A percentile compares a stretch with the other conserved stretches of the same genome.
These are phyloP conservation scores for Hordeum marinum DNA, from an alignment of 176 grass and related monocot species.

Conservation along the genomic window DNA sequence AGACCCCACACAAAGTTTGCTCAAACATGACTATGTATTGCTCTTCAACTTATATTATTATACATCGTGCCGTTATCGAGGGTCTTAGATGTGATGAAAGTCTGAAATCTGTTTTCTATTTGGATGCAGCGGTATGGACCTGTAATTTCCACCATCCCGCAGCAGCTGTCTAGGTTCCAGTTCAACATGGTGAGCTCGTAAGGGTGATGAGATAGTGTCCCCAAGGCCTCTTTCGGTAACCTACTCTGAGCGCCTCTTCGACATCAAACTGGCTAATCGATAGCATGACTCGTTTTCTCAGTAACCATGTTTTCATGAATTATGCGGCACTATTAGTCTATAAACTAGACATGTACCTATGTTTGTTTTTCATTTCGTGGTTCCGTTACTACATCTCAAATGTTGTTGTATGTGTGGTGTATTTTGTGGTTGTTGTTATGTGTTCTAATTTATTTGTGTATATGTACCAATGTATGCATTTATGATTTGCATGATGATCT, in stretches of 20 bases:
- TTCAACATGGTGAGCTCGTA: slow-evolving; percentile 96
- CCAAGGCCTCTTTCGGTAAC: background rate
- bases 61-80: background rate
- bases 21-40: background rate
- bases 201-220: slow-evolving; percentile 10
- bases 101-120: slow-evolving; percentile 1
- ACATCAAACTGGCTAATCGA: slow-evolving; percentile 14
- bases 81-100: background rate
- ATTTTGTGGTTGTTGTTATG: background rate
- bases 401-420: slow-evolving; percentile 4
- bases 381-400: background rate
- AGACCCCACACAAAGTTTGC: background rate
- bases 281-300: slow-evolving; percentile 21
- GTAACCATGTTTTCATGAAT: slow-evolving; percentile 9
- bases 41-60: background rate
- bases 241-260: background rate
- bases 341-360: slow-evolving; percentile 12
- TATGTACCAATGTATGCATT: background rate
- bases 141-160: slow-evolving; percentile 97
- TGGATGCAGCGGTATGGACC: slow-evolving; percentile 91
- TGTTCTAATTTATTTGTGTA: slow-evolving; percentile 23
- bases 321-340: background rate
- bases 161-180: slow-evolving; percentile 95
- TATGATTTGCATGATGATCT: background rate
- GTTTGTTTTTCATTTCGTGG: slow-evolving; percentile 1